phyloP scores from a whole-genome alignment of 495 filamentous ascomycete genomes.

The Corynascus novoguineensis region DNA sequence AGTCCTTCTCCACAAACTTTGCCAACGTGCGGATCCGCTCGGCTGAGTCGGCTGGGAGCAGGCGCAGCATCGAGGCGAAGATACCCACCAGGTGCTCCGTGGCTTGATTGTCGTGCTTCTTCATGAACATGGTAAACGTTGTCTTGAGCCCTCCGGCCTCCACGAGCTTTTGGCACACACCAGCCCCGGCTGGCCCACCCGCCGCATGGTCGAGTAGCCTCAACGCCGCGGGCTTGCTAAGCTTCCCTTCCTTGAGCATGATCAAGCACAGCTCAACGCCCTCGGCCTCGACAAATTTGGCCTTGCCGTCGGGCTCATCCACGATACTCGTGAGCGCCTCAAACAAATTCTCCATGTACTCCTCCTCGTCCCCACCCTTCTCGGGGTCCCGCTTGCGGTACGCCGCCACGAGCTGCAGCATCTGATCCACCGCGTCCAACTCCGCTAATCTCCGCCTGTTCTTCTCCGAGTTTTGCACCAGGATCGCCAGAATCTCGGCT shows the following conservation, averaged over 20 bases:
- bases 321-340: slow-evolving; percentile 74
- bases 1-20: slow-evolving; percentile 94
- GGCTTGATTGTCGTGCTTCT: slow-evolving; percentile 64
- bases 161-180: slow-evolving; percentile 69
- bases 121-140: slow-evolving; percentile 85
- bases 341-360: slow-evolving; percentile 91
- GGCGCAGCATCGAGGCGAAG: slow-evolving; percentile 75
- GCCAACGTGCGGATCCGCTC: slow-evolving; percentile 78
- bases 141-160: slow-evolving; percentile 82
- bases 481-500: slow-evolving; percentile 84
- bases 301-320: slow-evolving; percentile 69
- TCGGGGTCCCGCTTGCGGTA: slow-evolving; percentile 86
- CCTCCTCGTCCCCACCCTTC: slow-evolving; percentile 85
- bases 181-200: slow-evolving; percentile 46
- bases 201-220: slow-evolving; percentile 80
- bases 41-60: slow-evolving; percentile 70
- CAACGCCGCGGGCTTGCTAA: slow-evolving; percentile 70
- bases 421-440: slow-evolving; percentile 67
- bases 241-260: slow-evolving; percentile 61
- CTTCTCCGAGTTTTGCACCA: slow-evolving; percentile 55
- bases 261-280: slow-evolving; percentile 86
- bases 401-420: slow-evolving; percentile 78
- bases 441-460: slow-evolving; percentile 60
- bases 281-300: slow-evolving; percentile 81
- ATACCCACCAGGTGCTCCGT: slow-evolving; percentile 87